Evolutionary conservation across 169 alveolate genomes (phyloP), one percentile per base, ranked within the genome.

Genomic region (Blepharisma undulans): DNA sequence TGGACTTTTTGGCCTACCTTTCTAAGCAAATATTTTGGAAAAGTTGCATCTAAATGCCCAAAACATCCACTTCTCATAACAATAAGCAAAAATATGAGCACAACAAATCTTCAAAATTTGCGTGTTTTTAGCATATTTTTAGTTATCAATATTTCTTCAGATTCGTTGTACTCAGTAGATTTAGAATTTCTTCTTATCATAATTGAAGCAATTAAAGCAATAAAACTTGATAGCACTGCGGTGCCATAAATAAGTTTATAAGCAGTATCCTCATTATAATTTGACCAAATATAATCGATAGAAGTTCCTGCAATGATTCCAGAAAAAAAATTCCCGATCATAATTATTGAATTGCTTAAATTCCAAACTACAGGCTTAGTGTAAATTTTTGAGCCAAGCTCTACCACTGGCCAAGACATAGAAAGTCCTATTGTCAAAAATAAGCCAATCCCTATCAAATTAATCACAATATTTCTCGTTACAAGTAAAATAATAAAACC

Each of bases 31-130:
- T 92, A 92, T 80, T 93, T 93, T 18, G 96, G 94, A 27, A 93
- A 91, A 8, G 90, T 89, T 25, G 95, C 92, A 61, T 93, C 95
- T 80, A 93, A 77, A 30, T 93, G 93, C 4, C 94, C 89, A 60
- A 84, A 84, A 36, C 89, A 48, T 8, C 78, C 89, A 84, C 79
- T 48, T 84, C 89, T 84, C 27, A 84, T 8, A n/a, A 84, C 33
- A 34, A n/a, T 61, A n/a, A 84, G 6, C 12, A 84, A 60, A 18
- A 84, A 16, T n/a, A n/a, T n/a, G n/a, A n/a, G n/a, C n/a, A n/a
- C n/a, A n/a, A n/a, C n/a, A n/a, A n/a, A n/a, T n/a, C n/a, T n/a
- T n/a, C n/a, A n/a, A n/a, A n/a, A n/a, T n/a, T n/a, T n/a, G n/a
- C n/a, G n/a, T n/a, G n/a, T n/a, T n/a, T n/a, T n/a, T n/a, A n/a